Conservation (phyloP, 2,329 filamentous ascomycete species). For the Ambrosiella beaveri region DNA sequence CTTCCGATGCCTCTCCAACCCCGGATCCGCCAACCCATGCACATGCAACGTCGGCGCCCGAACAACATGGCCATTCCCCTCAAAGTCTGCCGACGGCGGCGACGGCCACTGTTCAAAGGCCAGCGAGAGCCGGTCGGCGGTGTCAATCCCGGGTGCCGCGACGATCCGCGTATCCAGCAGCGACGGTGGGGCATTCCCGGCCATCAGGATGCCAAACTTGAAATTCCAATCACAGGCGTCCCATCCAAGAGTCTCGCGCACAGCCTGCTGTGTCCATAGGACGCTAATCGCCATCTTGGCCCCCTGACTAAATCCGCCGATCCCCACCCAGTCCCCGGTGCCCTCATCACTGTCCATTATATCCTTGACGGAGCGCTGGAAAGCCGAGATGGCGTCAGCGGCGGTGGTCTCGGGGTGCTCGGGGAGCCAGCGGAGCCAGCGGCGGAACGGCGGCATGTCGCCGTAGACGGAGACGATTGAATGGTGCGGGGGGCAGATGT, state of each 20-base stretch:
- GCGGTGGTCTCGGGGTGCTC: constrained; percentile 37
- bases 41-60: constrained; percentile 48
- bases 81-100: constrained; percentile 6
- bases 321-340: constrained; percentile 38
- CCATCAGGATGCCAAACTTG: constrained; percentile 44
- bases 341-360: constrained; percentile 38
- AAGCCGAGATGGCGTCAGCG: constrained; percentile 22
- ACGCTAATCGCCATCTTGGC: constrained; percentile 44
- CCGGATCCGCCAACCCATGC: constrained; percentile 44
- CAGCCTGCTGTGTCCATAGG: constrained; percentile 43
- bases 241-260: constrained; percentile 22
- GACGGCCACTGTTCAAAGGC: constrained; percentile 28
- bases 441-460: constrained; percentile 46
- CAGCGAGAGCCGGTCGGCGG: constrained; percentile 18
- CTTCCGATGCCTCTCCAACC: constrained; percentile 39
- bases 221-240: constrained; percentile 24
- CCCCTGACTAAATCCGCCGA: constrained; percentile 52
- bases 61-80: constrained; percentile 28
- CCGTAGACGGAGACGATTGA: constrained; percentile 49
- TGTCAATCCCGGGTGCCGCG: constrained; percentile 15
- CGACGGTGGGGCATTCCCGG: constrained; percentile 43
- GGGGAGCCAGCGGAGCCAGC: constrained; percentile 44
- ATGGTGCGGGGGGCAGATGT: constrained; percentile 41
- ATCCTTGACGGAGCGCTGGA: constrained; percentile 22
- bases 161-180: constrained; percentile 25